Evolutionary conservation across 164 flowering plant species (phyloP).

Genomic region (Santalum album): DNA sequence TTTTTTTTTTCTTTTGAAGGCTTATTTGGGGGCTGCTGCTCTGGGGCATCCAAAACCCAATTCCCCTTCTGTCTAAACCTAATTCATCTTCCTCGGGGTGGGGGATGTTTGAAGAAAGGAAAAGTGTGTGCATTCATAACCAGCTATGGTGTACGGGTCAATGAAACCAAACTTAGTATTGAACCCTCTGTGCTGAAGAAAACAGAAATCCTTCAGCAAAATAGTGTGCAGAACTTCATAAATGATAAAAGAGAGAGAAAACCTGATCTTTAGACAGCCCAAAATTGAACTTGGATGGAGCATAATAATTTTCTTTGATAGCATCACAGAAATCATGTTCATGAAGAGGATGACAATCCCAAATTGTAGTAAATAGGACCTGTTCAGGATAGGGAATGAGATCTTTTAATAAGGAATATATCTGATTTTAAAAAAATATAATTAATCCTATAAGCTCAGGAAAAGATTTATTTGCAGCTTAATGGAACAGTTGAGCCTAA

Average conservation of each 20-base stretch:
- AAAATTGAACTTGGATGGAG: constrained; percentile 40
- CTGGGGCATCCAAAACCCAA: too few species aligned
- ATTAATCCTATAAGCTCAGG: neutral
- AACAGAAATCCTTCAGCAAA: too few species aligned
- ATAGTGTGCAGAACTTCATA: neutral
- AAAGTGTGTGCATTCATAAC: too few species aligned
- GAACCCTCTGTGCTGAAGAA: too few species aligned
- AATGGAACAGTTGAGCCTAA: too few species aligned
- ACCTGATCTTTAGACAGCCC: constrained; percentile 65
- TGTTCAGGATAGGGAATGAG: constrained; percentile 9
- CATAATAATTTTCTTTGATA: constrained; percentile 54
- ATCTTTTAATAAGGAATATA: neutral
- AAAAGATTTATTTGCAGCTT: neutral
- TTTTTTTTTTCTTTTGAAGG: too few species aligned
- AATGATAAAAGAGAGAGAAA: constrained; percentile 1
- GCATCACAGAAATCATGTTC: constrained; percentile 51
- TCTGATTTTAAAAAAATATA: neutral
- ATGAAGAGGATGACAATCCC: constrained; percentile 48
- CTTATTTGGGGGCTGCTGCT: too few species aligned
- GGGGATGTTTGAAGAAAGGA: too few species aligned
- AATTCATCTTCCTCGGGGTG: too few species aligned
- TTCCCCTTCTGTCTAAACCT: too few species aligned
- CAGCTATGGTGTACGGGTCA: too few species aligned
- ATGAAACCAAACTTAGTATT: too few species aligned
- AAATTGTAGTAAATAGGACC: constrained; percentile 32